Evolutionary conservation across 1,284 basidiomycete genomes (phyloP).

Genomic region (Phellopilus nigrolimitatus): DNA sequence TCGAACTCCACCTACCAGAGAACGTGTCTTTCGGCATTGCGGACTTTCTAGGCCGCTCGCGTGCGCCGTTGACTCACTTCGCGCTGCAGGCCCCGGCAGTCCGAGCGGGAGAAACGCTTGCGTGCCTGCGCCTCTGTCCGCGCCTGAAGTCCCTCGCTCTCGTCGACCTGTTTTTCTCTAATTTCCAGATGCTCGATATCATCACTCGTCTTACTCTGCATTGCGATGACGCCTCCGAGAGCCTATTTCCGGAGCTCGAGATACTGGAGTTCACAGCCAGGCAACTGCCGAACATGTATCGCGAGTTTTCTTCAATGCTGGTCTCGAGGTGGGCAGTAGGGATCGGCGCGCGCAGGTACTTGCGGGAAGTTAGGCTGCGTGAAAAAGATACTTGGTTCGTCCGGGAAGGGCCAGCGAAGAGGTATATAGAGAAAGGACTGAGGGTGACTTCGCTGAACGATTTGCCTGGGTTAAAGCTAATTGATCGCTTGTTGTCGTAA

Average conservation of each 20-base stretch:
- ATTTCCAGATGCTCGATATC: neutral
- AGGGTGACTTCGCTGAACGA: neutral
- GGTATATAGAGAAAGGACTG: neutral
- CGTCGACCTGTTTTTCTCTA: neutral
- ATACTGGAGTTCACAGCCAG: neutral
- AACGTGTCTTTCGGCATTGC: neutral
- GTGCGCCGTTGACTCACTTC: neutral
- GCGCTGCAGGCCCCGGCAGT: neutral
- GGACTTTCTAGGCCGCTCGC: neutral
- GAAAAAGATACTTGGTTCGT: constrained; percentile 3
- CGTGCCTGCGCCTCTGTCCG: neutral
- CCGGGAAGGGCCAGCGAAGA: neutral
- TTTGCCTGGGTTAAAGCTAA: neutral
- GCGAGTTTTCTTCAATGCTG: neutral
- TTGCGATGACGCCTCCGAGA: no score
- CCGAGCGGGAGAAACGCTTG: neutral
- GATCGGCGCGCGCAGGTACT: neutral
- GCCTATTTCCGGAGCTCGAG: neutral
- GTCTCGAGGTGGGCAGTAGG: neutral
- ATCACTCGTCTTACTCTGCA: neutral
- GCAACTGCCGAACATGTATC: neutral
- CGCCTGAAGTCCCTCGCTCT: neutral
- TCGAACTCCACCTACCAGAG: no score
- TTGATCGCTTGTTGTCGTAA: no score
- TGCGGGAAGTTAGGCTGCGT: neutral